Evolutionary conservation across 495 filamentous ascomycete genomes (phyloP).

Genomic region (Achaetomiella virescens): DNA sequence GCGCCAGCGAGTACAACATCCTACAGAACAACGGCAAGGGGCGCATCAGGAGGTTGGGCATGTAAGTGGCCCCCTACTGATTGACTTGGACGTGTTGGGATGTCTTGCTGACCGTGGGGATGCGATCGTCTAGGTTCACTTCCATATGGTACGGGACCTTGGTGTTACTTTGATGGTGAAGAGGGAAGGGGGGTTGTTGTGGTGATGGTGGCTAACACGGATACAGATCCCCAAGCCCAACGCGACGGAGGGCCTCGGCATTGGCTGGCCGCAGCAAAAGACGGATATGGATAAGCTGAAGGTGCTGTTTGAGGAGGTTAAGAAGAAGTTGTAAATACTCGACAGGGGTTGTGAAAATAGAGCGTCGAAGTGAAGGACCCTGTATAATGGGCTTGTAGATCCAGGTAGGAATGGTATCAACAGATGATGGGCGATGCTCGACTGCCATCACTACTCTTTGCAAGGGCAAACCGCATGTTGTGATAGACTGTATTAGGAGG

Average conservation of each 20-base stretch:
- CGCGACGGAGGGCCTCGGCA: conserved; percentile 66
- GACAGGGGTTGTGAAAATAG: neutral
- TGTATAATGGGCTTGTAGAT: too few species aligned
- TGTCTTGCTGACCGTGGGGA: neutral
- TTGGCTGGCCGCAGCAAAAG: conserved; percentile 72
- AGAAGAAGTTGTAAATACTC: conserved; percentile 70
- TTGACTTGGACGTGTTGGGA: neutral
- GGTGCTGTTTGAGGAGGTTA: conserved; percentile 72
- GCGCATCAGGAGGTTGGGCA: conserved; percentile 96
- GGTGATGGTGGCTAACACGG: conserved; percentile 1
- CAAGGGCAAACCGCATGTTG: neutral
- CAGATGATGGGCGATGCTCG: too few species aligned
- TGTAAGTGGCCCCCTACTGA: conserved; percentile 45
- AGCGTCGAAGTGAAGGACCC: too few species aligned
- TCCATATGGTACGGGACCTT: conserved; percentile 69
- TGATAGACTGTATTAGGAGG: neutral
- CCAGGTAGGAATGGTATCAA: too few species aligned
- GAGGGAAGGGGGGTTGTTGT: neutral
- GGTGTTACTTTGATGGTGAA: neutral
- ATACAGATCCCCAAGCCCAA: conserved; percentile 91
- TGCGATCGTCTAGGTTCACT: conserved; percentile 59
- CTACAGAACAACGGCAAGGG: conserved; percentile 89
- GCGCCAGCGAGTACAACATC: conserved; percentile 80
- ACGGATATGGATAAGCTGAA: conserved; percentile 81
- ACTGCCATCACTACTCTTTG: too few species aligned